Evolutionary conservation across 176 grass and related monocot species (phyloP).

Genomic region (Cocos nucifera): DNA sequence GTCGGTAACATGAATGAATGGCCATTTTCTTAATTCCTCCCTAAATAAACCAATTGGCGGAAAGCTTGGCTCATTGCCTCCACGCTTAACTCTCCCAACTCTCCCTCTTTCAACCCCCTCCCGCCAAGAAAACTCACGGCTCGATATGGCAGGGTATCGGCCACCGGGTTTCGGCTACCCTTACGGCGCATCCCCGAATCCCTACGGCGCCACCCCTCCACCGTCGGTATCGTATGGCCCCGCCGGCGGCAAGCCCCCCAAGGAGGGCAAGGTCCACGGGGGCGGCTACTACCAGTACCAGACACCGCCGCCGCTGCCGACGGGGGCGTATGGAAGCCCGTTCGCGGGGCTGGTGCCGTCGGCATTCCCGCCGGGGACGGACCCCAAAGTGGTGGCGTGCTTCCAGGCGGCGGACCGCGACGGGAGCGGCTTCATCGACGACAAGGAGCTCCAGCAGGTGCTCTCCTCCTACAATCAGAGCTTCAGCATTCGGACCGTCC

Average conservation of each 20-base stretch:
- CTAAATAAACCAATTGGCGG: too few relatives aligned
- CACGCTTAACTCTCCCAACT: too few relatives aligned
- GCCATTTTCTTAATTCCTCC: too few relatives aligned
- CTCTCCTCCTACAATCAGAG: slow-evolving; percentile 69
- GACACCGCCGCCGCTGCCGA: background rate
- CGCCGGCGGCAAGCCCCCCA: slow-evolving; percentile 1
- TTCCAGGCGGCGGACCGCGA: slow-evolving; percentile 88
- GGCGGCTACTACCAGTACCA: background rate
- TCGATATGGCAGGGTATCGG: slow-evolving; percentile 21
- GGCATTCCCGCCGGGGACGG: slow-evolving; percentile 63
- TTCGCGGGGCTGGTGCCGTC: slow-evolving; percentile 67
- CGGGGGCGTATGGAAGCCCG: slow-evolving; percentile 22
- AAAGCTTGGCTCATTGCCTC: too few relatives aligned
- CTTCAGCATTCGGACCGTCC: slow-evolving; percentile 87
- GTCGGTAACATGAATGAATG: too few relatives aligned
- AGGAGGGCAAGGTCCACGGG: slow-evolving; percentile 6
- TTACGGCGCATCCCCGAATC: slow-evolving; percentile 7
- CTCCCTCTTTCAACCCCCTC: too few relatives aligned
- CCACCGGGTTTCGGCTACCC: slow-evolving; percentile 23
- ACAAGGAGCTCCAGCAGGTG: slow-evolving; percentile 89
- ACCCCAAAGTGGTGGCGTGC: slow-evolving; percentile 87
- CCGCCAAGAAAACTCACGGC: too few relatives aligned
- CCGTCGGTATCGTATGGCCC: slow-evolving; percentile 6
- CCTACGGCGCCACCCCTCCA: background rate
- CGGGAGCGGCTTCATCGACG: slow-evolving; percentile 82